A percentile compares a stretch with the other conserved stretches of the same genome.
phyloP scores from a whole-genome alignment of 768 basidiomycete species.

The Rhodosporidiobolus sp. region DNA sequence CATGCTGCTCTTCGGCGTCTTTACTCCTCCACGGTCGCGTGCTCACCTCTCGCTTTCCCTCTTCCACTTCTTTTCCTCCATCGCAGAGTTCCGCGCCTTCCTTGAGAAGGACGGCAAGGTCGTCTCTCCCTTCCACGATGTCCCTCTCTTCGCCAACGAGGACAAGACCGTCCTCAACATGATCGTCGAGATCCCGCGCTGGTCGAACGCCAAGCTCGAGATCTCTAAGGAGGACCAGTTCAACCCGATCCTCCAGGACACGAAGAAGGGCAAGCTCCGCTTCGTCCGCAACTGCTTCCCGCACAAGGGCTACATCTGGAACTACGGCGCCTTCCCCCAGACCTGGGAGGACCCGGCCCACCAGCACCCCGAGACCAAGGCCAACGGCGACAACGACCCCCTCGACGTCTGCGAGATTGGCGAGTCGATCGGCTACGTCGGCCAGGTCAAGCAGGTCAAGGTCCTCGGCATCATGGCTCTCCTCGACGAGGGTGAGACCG shows the following conservation, averaged over 20 bases:
- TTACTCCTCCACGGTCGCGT: conserved; percentile 2
- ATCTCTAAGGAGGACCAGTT: conserved; percentile 97
- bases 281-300: conserved; percentile 99
- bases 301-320: conserved; percentile 99
- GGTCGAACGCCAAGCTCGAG: conserved; percentile 99
- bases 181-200: conserved; percentile 94
- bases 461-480: conserved; percentile 99
- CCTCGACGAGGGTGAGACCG: conserved; percentile 98
- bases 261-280: conserved; percentile 92
- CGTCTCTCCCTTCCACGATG: conserved; percentile 87
- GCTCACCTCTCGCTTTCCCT: conserved; percentile 40
- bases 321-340: conserved; percentile 96
- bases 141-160: conserved; percentile 93
- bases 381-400: conserved; percentile 97
- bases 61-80: background rate
- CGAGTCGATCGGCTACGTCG: conserved; percentile 93
- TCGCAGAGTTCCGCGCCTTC: conserved; percentile 86
- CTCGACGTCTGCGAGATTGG: conserved; percentile 99
- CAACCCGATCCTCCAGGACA: conserved; percentile 99
- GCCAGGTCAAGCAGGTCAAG: conserved; percentile 99
- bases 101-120: conserved; percentile 84
- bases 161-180: conserved; percentile 95
- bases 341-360: conserved; percentile 95
- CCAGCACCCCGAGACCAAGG: conserved; percentile 93
- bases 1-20: background rate